Evolutionary conservation across 192 early-diverging fungal genomes (phyloP).

Genomic region (Podila epicladia): DNA sequence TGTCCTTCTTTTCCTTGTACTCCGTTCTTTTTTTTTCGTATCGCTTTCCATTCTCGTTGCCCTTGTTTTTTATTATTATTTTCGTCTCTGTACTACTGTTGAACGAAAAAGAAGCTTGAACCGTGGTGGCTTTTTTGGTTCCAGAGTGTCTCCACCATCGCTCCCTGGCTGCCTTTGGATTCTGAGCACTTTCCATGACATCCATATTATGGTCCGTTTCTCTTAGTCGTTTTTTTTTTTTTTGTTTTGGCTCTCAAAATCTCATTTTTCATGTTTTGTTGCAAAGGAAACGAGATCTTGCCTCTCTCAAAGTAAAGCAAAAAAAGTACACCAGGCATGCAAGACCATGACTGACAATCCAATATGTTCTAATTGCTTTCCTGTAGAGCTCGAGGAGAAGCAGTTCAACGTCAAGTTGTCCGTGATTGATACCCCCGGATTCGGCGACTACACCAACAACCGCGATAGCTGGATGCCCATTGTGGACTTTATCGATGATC

Average conservation of each 20-base stretch:
- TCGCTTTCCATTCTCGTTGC: too few species aligned
- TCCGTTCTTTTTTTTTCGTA: background rate
- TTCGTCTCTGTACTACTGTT: background rate
- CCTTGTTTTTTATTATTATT: background rate
- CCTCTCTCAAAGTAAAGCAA: too few species aligned
- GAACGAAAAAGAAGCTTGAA: background rate
- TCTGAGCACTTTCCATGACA: conserved; percentile 1
- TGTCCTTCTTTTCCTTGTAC: background rate
- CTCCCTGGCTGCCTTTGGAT: background rate
- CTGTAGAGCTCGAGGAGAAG: conserved; percentile 93
- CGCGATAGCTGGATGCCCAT: conserved; percentile 98
- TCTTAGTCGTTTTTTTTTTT: background rate
- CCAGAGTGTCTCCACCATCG: background rate
- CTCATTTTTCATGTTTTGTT: conserved; percentile 13
- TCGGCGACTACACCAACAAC: conserved; percentile 93
- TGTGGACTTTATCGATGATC: conserved; percentile 98
- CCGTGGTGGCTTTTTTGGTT: too few species aligned
- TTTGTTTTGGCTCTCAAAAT: conserved; percentile 9
- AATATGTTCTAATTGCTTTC: background rate
- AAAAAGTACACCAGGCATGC: too few species aligned
- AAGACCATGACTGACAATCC: too few species aligned
- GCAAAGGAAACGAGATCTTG: background rate
- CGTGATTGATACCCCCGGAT: conserved; percentile 92
- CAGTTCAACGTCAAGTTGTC: conserved; percentile 97
- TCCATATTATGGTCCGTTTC: too few species aligned